phyloP scores from a whole-genome alignment of 345 rosid genomes.

The Acer saccharum region DNA sequence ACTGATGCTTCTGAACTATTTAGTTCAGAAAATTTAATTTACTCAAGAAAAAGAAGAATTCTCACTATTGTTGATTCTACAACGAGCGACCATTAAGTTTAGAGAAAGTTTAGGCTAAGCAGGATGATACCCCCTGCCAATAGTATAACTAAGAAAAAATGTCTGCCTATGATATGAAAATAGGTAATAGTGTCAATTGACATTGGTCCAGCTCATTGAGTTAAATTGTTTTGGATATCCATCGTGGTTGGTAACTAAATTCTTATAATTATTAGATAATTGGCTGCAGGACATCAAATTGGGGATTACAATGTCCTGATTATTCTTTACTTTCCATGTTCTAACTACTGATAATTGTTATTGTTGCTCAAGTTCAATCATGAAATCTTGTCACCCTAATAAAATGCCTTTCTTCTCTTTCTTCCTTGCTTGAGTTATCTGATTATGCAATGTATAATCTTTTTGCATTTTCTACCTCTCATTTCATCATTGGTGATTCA shows the following conservation, averaged over 20 bases:
- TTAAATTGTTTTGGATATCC: no score
- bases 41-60: background rate
- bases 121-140: background rate
- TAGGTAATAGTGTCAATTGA: background rate
- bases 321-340: background rate
- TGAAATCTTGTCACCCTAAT: background rate
- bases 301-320: background rate
- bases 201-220: background rate
- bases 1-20: background rate
- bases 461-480: background rate
- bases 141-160: background rate
- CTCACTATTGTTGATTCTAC: background rate
- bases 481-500: background rate
- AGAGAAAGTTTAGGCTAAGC: background rate
- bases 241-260: no score
- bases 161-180: background rate
- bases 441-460: constrained; percentile 2
- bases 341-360: background rate
- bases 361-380: background rate
- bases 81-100: background rate
- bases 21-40: background rate
- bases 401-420: background rate
- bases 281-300: background rate
- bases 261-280: background rate
- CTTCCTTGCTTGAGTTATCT: background rate